Evolutionary conservation across 345 rosid species (phyloP).

Genomic region (Eutrema japonicum): DNA sequence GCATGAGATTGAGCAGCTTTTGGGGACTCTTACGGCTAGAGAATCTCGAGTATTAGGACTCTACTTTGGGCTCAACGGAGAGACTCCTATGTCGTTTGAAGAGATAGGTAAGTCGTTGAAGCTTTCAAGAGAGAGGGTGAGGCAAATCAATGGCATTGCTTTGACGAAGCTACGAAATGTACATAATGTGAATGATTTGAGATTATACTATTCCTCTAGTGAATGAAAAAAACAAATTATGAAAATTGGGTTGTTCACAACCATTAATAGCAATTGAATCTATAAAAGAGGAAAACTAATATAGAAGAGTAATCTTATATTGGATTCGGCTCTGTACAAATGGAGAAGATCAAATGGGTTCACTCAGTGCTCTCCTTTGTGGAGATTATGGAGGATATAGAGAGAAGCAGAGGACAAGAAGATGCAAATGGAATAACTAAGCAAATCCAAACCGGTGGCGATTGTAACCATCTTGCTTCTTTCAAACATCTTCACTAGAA

Average conservation of each 20-base stretch:
- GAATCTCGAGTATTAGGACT: slow-evolving; percentile 54
- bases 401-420: slow-evolving; percentile 89
- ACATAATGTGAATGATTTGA: slow-evolving; percentile 42
- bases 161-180: slow-evolving; percentile 45
- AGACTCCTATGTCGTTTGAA: slow-evolving; percentile 52
- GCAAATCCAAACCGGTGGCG: slow-evolving; percentile 75
- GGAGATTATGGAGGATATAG: slow-evolving; percentile 84
- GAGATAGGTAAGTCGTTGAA: slow-evolving; percentile 53
- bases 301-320: slow-evolving; percentile 1
- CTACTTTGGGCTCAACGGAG: slow-evolving; percentile 54
- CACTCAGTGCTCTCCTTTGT: slow-evolving; percentile 55
- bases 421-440: slow-evolving; percentile 84
- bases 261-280: background rate
- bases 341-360: background rate
- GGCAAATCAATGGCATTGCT: slow-evolving; percentile 57
- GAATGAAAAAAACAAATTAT: slow-evolving; percentile 4
- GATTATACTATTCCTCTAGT: slow-evolving; percentile 45
- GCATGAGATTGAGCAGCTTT: slow-evolving; percentile 45
- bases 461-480: slow-evolving; percentile 94
- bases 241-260: slow-evolving; percentile 4
- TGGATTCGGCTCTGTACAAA: slow-evolving; percentile 22
- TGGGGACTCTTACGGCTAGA: slow-evolving; percentile 44
- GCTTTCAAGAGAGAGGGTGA: slow-evolving; percentile 58
- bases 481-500: slow-evolving; percentile 94
- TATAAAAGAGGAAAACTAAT: background rate